A percentile compares a stretch with the other conserved stretches of the same genome.
Evolutionary conservation across 352 stramenopile species (phyloP).

Genomic region (Phytophthora litchii): DNA sequence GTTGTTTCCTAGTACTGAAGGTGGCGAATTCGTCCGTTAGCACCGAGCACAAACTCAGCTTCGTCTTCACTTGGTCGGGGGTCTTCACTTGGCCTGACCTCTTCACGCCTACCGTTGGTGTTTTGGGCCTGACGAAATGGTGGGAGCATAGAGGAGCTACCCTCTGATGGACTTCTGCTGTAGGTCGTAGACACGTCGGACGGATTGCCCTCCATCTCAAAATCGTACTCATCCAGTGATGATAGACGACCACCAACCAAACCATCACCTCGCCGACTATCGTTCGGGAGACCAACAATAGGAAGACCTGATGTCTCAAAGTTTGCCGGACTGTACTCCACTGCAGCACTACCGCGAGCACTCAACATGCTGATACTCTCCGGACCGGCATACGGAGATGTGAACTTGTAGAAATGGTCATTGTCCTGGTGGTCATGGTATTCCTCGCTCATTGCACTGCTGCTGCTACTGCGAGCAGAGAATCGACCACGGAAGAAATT

Average conservation of each 20-base stretch:
- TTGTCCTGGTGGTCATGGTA: constrained; percentile 40
- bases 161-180: constrained; percentile 38
- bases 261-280: constrained; percentile 42
- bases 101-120: constrained; percentile 60
- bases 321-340: constrained; percentile 33
- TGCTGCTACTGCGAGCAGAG: constrained; percentile 49
- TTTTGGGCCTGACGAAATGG: constrained; percentile 50
- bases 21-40: constrained; percentile 31
- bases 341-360: constrained; percentile 34
- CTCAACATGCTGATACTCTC: constrained; percentile 38
- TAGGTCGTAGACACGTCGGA: constrained; percentile 49
- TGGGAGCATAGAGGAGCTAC: constrained; percentile 42
- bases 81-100: constrained; percentile 43
- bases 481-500: constrained; percentile 68
- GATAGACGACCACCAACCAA: constrained; percentile 54
- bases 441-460: constrained; percentile 44
- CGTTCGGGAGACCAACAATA: constrained; percentile 38
- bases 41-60: constrained; percentile 38
- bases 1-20: constrained; percentile 28
- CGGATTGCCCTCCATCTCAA: constrained; percentile 34
- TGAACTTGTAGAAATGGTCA: constrained; percentile 56
- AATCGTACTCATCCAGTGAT: constrained; percentile 72
- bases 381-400: constrained; percentile 41
- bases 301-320: constrained; percentile 33
- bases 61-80: constrained; percentile 34